Evolutionary conservation across 2,329 filamentous ascomycete genomes (phyloP), one percentile per base, ranked within the genome.

Genomic region (Chaetomium sp.): DNA sequence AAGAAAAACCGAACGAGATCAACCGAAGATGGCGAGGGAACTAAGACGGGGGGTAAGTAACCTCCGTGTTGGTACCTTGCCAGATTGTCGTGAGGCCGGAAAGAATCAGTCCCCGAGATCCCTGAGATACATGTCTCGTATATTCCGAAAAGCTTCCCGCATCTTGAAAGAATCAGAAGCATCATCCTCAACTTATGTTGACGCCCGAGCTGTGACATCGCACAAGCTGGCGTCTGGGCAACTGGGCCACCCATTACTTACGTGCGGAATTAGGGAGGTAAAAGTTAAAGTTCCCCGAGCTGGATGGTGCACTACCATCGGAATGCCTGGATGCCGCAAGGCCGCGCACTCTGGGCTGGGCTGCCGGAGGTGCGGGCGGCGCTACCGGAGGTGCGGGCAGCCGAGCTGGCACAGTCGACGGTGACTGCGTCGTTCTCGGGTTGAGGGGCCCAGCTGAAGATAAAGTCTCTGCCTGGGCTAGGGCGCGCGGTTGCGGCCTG

Each of bases 321-420:
- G 50, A 57, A 21, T 69, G 68, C 2, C 68, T 57, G 3, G 68
- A 69, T 10, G 66, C 60, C 1, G 29, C 66, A 45, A 69, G 65
- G 8, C 68, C 68, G 4, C 68, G 64, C 8, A 67, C 10, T 27
- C 23, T 33, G 23, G 57, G 35, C 54, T 60, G 50, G 6, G 53
- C 29, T 19, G 42, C 50, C 16, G 49, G 45, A 29, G 53, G 23
- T 2, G 16, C 29, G 4, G 31, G n/a, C 13, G 50, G n/a, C n/a
- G 53, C 29, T 19, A 33, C 50, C 16, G 49, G 45, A 29, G 53
- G 23, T 2, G 16, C 29, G 4, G 31, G n/a, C 13, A 42, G 31
- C 23, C 35, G 57, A 2, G 25, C 21, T 8, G 45, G 7, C 33
- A 21, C 10, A 13, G 27, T 6, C 13, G 56, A 1, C 45, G 27